Evolutionary conservation across 225 moss, liverwort and hornwort genomes (phyloP).

Genomic region (Marchantia paleacea): DNA sequence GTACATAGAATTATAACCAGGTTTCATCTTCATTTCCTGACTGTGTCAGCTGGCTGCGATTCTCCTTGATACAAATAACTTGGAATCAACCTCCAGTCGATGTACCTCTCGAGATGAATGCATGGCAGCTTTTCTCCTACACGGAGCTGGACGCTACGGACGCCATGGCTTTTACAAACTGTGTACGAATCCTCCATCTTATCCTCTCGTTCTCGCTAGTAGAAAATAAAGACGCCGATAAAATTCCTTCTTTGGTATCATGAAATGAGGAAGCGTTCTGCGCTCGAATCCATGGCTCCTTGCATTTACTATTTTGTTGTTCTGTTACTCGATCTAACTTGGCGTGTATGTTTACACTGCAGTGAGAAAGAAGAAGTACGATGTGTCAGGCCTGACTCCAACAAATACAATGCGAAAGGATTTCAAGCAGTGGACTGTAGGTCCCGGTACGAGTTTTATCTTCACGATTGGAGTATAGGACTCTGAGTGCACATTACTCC

Average conservation of each 20-base stretch:
- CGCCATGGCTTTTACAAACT: slow-evolving; percentile 32
- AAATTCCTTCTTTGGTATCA: too few species aligned
- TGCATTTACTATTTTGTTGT: too few species aligned
- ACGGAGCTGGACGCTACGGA: slow-evolving; percentile 37
- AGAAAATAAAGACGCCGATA: too few species aligned
- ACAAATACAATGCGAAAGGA: slow-evolving; percentile 28
- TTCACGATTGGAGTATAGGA: not conserved
- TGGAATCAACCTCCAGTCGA: slow-evolving; percentile 20
- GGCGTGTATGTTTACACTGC: not conserved
- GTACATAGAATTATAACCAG: too few species aligned
- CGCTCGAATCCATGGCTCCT: too few species aligned
- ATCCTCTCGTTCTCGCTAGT: not conserved
- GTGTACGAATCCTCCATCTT: slow-evolving; percentile 15
- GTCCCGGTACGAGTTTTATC: slow-evolving; percentile 24
- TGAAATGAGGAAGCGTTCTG: too few species aligned
- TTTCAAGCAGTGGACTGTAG: slow-evolving; percentile 32
- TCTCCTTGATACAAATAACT: slow-evolving; percentile 34
- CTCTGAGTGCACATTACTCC: too few species aligned
- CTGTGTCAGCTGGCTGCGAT: slow-evolving; percentile 30
- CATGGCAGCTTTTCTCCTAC: slow-evolving; percentile 33
- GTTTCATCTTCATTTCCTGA: not conserved
- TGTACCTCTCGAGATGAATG: slow-evolving; percentile 26
- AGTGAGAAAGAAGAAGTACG: slow-evolving; percentile 34
- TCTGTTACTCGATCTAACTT: not conserved
- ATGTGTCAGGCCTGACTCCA: slow-evolving; percentile 19